Base-by-base conservation (phyloP, 352 stramenopile species). In the Phytophthora meadii region DNA sequence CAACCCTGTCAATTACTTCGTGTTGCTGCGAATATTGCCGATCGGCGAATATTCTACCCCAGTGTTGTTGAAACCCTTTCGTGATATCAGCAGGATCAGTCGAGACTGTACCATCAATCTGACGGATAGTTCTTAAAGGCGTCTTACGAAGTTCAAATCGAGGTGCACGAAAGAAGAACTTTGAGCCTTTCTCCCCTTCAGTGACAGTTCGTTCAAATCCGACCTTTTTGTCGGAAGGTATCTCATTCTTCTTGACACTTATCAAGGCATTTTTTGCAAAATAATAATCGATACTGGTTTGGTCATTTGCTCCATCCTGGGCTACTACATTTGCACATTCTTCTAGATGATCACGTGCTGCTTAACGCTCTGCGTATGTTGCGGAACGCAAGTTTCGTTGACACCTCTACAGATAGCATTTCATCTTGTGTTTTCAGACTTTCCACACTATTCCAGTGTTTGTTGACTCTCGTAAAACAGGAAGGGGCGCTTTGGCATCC, bases 351-450 rank as follows among this genome's bases (percentile, higher is more conserved):
- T 59, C 37, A 12, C 39, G 51, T 19, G 51, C 24, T 5, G 17
- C 4, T 15, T 32, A 39, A 14, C 50, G 36, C 5, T 59, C 51
- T 30, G 37, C 9, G 14, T 9, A 27, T 4, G n/a, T 27, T 17
- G 37, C 27, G n/a, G 25, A 49, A 6, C 24, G 12, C 8, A 50
- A 22, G 4, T 15, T 27, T 15, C 25, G 22, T 49, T 59, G 51
- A 8, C 51, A 59, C 15, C 36, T 24, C 19, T 59, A 50, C n/a
- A 57, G 50, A 10, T 57, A 48, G 7, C 17, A 19, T 17, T 57
- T 47, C 36, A 57, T 59, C 17, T 30, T 17, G 17, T 59, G 39
- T 8, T 59, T 59, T 39, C 51, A 59, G 6, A 28, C 10, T 46
- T 46, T 24, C 39, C 39, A 46, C 7, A 50, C 37, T 40, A 49